phyloP scores from a whole-genome alignment of 345 rosid genomes.

The Boechera stricta region DNA sequence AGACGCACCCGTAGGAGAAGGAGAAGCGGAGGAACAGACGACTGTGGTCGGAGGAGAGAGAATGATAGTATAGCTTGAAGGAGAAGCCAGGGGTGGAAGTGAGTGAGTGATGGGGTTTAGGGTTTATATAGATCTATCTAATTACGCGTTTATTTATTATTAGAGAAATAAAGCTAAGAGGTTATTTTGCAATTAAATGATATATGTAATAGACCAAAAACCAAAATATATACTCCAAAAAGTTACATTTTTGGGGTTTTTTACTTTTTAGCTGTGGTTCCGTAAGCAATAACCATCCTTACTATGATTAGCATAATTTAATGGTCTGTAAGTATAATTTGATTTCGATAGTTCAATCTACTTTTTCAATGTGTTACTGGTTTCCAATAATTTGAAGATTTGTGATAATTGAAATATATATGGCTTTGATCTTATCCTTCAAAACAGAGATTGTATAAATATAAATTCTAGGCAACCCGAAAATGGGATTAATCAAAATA shows the following conservation, averaged over 20 bases:
- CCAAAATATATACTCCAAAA: background rate
- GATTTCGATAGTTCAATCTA: background rate
- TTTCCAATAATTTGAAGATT: background rate
- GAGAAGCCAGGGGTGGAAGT: slow-evolving; percentile 28
- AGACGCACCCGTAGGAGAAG: slow-evolving; percentile 10
- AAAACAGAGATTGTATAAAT: background rate
- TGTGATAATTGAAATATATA: background rate
- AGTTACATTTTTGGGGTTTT: background rate
- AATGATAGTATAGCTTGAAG: slow-evolving; percentile 30
- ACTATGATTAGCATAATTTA: background rate
- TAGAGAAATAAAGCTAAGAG: background rate
- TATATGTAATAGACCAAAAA: background rate
- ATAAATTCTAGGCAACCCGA: background rate
- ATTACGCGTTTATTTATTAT: slow-evolving; percentile 29
- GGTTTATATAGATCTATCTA: slow-evolving; percentile 6
- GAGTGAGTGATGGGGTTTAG: slow-evolving; percentile 15
- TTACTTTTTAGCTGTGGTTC: background rate
- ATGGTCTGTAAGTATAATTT: background rate
- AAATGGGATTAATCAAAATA: background rate
- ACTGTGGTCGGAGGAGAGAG: slow-evolving; percentile 26
- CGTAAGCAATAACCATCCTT: background rate
- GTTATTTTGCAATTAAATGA: slow-evolving; percentile 4
- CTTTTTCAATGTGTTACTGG: background rate
- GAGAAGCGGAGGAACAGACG: slow-evolving; percentile 23
- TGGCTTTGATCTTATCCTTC: background rate